A percentile compares a stretch with the other conserved stretches of the same genome.
Conservation (phyloP, 1,284 basidiomycete genomes). For the Papiliotrema laurentii region DNA sequence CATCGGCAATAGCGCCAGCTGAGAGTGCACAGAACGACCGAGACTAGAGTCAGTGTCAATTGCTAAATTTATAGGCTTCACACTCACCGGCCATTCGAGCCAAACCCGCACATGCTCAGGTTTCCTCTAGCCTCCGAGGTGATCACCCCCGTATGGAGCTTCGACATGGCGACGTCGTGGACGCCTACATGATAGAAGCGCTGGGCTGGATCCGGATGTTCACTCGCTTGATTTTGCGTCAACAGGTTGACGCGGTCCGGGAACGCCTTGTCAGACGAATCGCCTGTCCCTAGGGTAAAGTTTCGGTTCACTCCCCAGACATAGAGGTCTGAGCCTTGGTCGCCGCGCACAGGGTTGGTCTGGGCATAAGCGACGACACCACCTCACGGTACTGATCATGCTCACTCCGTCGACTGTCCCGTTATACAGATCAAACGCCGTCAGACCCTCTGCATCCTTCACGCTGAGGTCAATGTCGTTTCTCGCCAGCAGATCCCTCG, state of each 20-base stretch:
- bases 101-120: constrained; percentile 78
- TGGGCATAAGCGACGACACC: constrained; percentile 49
- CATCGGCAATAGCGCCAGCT: constrained; percentile 65
- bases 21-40: constrained; percentile 72
- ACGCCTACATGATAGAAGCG: constrained; percentile 56
- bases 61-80: constrained; percentile 1
- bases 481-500: constrained; percentile 70
- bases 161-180: constrained; percentile 69
- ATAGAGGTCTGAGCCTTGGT: constrained; percentile 62
- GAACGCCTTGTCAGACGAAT: constrained; percentile 69
- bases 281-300: constrained; percentile 75
- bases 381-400: not conserved
- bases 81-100: constrained; percentile 66
- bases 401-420: constrained; percentile 65
- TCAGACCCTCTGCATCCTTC: constrained; percentile 87
- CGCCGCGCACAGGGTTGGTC: constrained; percentile 52
- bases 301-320: constrained; percentile 92
- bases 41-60: constrained; percentile 51
- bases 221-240: constrained; percentile 50
- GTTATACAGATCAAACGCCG: constrained; percentile 91
- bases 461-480: constrained; percentile 67
- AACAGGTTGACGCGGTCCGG: constrained; percentile 69
- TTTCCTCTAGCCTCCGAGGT: constrained; percentile 71
- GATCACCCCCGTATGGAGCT: constrained; percentile 72
- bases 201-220: constrained; percentile 37